Percentiles rank a stretch among this genome's conserved stretches.
Evolutionary conservation across 2,329 filamentous ascomycete genomes (phyloP).

Genomic region (Aureobasidium leucospermi): DNA sequence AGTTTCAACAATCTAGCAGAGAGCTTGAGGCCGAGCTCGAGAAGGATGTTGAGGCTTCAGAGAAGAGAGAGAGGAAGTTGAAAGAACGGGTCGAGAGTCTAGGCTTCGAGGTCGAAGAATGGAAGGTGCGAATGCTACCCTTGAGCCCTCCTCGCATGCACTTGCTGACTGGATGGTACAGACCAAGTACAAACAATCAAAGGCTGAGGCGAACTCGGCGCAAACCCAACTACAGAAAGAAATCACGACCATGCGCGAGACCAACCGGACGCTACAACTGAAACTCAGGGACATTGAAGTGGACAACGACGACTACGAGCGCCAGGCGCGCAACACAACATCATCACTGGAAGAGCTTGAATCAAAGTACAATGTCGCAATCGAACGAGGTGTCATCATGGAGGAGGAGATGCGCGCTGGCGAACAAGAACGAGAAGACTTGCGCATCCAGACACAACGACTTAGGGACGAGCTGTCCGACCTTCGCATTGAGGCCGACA

Average conservation of each 20-base stretch:
- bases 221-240: slow-evolving; percentile 90
- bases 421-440: slow-evolving; percentile 80
- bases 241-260: slow-evolving; percentile 81
- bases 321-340: slow-evolving; percentile 89
- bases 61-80: slow-evolving; percentile 81
- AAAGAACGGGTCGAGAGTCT: slow-evolving; percentile 81
- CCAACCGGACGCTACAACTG: slow-evolving; percentile 72
- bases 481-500: slow-evolving; percentile 88
- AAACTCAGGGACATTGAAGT: slow-evolving; percentile 92
- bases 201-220: slow-evolving; percentile 74
- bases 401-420: slow-evolving; percentile 89
- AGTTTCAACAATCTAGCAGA: slow-evolving; percentile 89
- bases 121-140: slow-evolving; percentile 71
- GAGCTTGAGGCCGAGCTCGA: slow-evolving; percentile 92
- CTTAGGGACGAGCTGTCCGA: slow-evolving; percentile 87
- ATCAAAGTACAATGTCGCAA: slow-evolving; percentile 90
- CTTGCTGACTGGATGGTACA: slow-evolving; percentile 32
- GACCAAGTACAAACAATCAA: slow-evolving; percentile 95
- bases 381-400: slow-evolving; percentile 85
- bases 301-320: slow-evolving; percentile 95
- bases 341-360: slow-evolving; percentile 95
- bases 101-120: slow-evolving; percentile 89
- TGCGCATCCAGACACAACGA: slow-evolving; percentile 86
- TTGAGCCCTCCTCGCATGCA: background rate
- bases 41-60: slow-evolving; percentile 89